Percentiles rank a stretch among this genome's conserved stretches.
phyloP scores from a whole-genome alignment of 2,329 filamentous ascomycete genomes.

The Pseudocercospora fijiensis region DNA sequence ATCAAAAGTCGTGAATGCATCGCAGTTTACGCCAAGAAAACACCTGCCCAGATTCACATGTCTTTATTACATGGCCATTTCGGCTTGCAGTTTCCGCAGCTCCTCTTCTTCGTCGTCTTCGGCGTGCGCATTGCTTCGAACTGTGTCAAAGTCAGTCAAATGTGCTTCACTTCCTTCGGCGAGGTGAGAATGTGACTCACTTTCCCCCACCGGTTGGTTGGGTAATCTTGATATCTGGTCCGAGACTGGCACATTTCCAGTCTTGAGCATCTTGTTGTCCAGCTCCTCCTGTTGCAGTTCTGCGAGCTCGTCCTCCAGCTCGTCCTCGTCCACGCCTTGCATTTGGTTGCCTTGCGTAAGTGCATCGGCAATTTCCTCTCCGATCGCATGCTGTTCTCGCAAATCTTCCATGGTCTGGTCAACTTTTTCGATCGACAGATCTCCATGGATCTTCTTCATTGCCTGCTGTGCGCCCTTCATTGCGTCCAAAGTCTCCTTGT shows the following conservation, averaged over 20 bases:
- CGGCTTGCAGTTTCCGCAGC: constrained; percentile 85
- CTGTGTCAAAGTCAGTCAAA: constrained; percentile 31
- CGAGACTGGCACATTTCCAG: constrained; percentile 76
- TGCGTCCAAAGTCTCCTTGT: constrained; percentile 88
- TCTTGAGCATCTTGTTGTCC: constrained; percentile 90
- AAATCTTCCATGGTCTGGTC: constrained; percentile 93
- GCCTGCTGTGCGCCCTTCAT: constrained; percentile 89
- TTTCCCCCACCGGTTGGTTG: constrained; percentile 68
- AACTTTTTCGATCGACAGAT: constrained; percentile 89
- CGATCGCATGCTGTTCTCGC: constrained; percentile 86
- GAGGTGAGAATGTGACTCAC: constrained; percentile 58
- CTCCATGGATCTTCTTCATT: constrained; percentile 90
- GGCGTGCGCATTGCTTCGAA: constrained; percentile 45
- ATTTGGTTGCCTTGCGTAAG: constrained; percentile 69
- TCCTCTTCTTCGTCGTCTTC: constrained; percentile 95
- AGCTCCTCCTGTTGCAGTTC: constrained; percentile 86
- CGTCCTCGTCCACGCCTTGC: constrained; percentile 77
- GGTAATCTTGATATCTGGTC: constrained; percentile 78
- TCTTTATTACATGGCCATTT: constrained; percentile 81
- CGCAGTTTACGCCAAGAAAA: constrained; percentile 18
- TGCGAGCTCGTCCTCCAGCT: constrained; percentile 82
- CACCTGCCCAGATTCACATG: constrained; percentile 3
- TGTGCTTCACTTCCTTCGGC: constrained; percentile 42
- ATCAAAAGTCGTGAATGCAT: constrained; percentile 13
- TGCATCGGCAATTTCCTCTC: constrained; percentile 85